phyloP scores from a whole-genome alignment of 2,329 filamentous ascomycete genomes.

The Fonsecaea multimorphosa region DNA sequence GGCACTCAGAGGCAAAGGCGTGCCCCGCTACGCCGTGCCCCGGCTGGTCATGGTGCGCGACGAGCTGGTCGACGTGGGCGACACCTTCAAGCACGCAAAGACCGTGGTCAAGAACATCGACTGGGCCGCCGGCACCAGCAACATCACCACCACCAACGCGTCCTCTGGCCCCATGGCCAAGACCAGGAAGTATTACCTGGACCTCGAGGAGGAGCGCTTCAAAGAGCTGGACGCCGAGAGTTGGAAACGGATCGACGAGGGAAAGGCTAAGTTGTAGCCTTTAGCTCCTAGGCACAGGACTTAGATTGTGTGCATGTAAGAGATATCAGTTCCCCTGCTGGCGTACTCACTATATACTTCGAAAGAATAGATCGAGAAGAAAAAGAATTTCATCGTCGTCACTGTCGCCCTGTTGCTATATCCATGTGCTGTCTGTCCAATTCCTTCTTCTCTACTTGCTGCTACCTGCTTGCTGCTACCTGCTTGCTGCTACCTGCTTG shows the following conservation, averaged over 20 bases:
- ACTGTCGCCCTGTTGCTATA: no score
- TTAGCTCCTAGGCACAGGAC: neutral
- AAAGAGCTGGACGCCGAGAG: constrained; percentile 46
- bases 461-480: no score
- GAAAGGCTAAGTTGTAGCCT: constrained; percentile 51
- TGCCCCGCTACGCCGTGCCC: constrained; percentile 56
- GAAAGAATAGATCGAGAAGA: no score
- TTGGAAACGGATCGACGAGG: constrained; percentile 52
- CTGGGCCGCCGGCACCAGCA: constrained; percentile 46
- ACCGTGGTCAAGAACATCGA: constrained; percentile 51
- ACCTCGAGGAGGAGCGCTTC: constrained; percentile 47
- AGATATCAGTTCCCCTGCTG: no score
- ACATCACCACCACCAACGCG: no score
- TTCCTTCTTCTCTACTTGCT: no score
- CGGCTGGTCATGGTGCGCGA: constrained; percentile 55
- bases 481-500: no score
- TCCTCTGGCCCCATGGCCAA: constrained; percentile 45
- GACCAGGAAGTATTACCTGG: constrained; percentile 51
- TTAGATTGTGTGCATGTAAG: no score
- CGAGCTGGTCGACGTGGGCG: constrained; percentile 53
- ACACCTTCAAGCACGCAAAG: constrained; percentile 60
- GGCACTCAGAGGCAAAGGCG: constrained; percentile 51
- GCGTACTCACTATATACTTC: no score
- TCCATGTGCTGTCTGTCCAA: no score
- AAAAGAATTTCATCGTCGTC: no score